Conservation (phyloP, 225 moss, liverwort and hornwort genomes). For the Polytrichum formosum region DNA sequence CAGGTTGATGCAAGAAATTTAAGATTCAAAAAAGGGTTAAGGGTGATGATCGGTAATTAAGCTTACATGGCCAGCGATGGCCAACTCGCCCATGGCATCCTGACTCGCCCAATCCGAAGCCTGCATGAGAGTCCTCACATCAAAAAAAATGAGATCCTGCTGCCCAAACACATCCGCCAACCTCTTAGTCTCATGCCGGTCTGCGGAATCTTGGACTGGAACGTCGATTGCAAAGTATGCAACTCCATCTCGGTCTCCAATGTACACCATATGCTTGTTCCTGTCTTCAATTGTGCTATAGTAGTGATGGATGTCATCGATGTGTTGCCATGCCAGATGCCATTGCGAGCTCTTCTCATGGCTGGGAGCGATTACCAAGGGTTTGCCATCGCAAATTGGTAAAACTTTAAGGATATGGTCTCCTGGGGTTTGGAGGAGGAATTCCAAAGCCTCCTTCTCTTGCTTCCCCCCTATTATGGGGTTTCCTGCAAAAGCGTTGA, state of each 20-base stretch:
- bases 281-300: constrained; percentile 30
- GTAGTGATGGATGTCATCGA: constrained; percentile 32
- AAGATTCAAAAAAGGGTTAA: too few relatives aligned
- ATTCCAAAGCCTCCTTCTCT: constrained; percentile 36
- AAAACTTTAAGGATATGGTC: constrained; percentile 56
- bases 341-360: constrained; percentile 22
- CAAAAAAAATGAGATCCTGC: constrained; percentile 48
- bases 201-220: constrained; percentile 17
- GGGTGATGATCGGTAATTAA: too few relatives aligned
- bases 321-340: constrained; percentile 73
- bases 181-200: constrained; percentile 29
- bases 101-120: constrained; percentile 49
- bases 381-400: constrained; percentile 66
- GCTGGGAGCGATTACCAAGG: constrained; percentile 44
- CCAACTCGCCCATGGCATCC: constrained; percentile 63
- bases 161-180: constrained; percentile 39
- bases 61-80: constrained; percentile 85
- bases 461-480: constrained; percentile 65
- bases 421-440: constrained; percentile 36
- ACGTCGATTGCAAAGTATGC: constrained; percentile 69
- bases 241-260: constrained; percentile 52
- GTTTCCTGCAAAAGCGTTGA: constrained; percentile 76
- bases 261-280: constrained; percentile 62
- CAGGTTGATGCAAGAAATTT: too few relatives aligned
- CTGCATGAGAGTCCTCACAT: constrained; percentile 77